Base-by-base conservation (phyloP, 2,329 filamentous ascomycete genomes). In the Exophiala sp. region DNA sequence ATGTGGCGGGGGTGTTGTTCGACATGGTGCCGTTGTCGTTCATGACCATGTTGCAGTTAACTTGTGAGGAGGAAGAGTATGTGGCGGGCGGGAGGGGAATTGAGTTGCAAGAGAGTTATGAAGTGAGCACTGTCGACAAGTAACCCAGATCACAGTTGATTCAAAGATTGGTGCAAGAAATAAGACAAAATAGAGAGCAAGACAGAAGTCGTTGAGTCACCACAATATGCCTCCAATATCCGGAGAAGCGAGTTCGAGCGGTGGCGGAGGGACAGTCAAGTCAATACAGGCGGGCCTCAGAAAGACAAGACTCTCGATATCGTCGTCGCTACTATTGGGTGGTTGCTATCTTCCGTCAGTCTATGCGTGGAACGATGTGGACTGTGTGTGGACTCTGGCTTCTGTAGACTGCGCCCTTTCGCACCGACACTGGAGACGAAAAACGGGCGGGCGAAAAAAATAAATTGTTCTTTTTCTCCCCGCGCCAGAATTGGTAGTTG, bases 21-120 rank as follows among this genome's bases (percentile, higher is more conserved):
- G 53, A 35, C 56, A 58, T 58, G 47, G 37, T 57, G 46, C 43
- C 48, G 51, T 60, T 58, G 46, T 60, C 58, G 46, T 57, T 58
- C 29, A 60, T 58, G 22, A 53, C 55, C 56, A 60, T 37, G 11
- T 58, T 19, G 30, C 50, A 35, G 9, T 16, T 14, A 27, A 18
- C 32, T 3, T 9, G 23, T 32, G 35, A 35, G 16, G 30, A 43
- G 14, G 47, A 42, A 21, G 34, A 41, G 14, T 37, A 37, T n/a
- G 14, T 37, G 7, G 34, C 13, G 8, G 10, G 13, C 10, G 14
- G 5, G 24, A 10, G 24, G 6, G 24, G 10, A 27, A 27, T 27
- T 5, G 24, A 27, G 24, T 5, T 27, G 24, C 5, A 27, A 10
- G 24, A 5, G 24, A n/a, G n/a, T n/a, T n/a, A n/a, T n/a, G n/a